A percentile compares a stretch with the other conserved stretches of the same genome.
Evolutionary conservation across 441 rosid species (phyloP).

Genomic region (Croton setiger): DNA sequence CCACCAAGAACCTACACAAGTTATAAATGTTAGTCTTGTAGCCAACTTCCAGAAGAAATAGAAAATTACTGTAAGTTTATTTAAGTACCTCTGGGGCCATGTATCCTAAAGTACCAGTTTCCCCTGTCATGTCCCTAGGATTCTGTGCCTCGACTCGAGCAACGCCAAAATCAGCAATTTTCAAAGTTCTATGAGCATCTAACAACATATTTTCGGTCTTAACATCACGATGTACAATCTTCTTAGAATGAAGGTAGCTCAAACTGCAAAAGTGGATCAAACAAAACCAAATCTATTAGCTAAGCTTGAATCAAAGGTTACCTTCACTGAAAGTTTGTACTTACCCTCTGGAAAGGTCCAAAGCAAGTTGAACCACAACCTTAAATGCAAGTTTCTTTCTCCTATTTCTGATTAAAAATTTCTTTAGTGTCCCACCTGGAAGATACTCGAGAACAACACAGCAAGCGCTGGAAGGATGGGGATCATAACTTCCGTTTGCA

Average conservation of each 20-base stretch:
- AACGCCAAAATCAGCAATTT: constrained; percentile 93
- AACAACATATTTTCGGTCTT: constrained; percentile 86
- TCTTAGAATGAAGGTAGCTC: constrained; percentile 74
- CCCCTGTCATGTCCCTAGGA: constrained; percentile 91
- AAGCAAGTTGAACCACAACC: constrained; percentile 72
- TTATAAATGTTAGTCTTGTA: constrained; percentile 8
- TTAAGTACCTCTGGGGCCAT: constrained; percentile 90
- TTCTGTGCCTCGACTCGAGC: constrained; percentile 93
- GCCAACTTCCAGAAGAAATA: not conserved
- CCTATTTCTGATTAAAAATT: constrained; percentile 56
- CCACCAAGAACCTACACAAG: constrained; percentile 73
- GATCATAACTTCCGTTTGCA: constrained; percentile 23
- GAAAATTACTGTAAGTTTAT: not conserved
- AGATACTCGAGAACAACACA: constrained; percentile 81
- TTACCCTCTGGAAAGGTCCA: constrained; percentile 84
- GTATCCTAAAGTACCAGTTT: constrained; percentile 91
- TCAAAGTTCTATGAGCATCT: constrained; percentile 48
- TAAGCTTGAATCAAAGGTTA: not conserved
- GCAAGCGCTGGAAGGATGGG: constrained; percentile 66
- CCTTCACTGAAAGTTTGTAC: not conserved
- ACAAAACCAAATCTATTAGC: not conserved
- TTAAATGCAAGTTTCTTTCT: constrained; percentile 73
- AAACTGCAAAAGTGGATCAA: constrained; percentile 44
- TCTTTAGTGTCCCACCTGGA: constrained; percentile 75
- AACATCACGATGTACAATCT: constrained; percentile 93